phyloP scores from a whole-genome alignment of 371 early-diverging fungal species.

The Dinochytrium kinnereticum region DNA sequence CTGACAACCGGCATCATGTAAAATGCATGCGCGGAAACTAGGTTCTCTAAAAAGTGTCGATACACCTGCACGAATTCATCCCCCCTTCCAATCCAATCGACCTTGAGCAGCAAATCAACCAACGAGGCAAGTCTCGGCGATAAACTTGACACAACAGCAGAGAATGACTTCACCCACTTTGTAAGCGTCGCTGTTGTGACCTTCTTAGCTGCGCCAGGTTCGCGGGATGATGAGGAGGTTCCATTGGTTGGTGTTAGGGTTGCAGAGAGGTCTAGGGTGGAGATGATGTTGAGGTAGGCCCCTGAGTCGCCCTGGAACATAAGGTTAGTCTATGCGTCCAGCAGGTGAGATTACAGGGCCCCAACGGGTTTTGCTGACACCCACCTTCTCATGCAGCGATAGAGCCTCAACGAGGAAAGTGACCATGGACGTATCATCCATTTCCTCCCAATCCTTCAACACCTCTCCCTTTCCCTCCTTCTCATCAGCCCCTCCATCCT shows the following conservation, averaged over 20 bases:
- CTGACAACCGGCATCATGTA: slow-evolving; percentile 72
- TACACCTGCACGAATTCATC: slow-evolving; percentile 69
- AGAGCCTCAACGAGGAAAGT: neutral
- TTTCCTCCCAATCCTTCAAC: neutral
- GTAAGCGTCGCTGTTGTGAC: slow-evolving; percentile 4
- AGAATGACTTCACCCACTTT: slow-evolving; percentile 45
- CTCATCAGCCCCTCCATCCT: too few species aligned
- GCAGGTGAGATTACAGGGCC: neutral
- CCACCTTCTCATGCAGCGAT: slow-evolving; percentile 9
- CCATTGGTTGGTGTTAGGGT: neutral
- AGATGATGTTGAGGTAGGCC: neutral
- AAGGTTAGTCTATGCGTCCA: neutral
- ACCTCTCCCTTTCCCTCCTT: too few species aligned
- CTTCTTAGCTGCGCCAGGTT: too few species aligned
- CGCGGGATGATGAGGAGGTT: too few species aligned
- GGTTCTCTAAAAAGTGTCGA: slow-evolving; percentile 73
- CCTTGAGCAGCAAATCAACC: slow-evolving; percentile 71
- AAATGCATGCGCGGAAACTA: slow-evolving; percentile 85
- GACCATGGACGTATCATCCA: neutral
- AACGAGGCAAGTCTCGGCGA: slow-evolving; percentile 61
- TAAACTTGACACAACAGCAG: slow-evolving; percentile 60
- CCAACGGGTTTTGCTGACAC: neutral
- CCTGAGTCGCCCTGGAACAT: neutral
- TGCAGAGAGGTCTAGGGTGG: neutral
- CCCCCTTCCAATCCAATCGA: slow-evolving; percentile 73